Conservation (phyloP, 352 stramenopile genomes). For the Pythium monospermum region DNA sequence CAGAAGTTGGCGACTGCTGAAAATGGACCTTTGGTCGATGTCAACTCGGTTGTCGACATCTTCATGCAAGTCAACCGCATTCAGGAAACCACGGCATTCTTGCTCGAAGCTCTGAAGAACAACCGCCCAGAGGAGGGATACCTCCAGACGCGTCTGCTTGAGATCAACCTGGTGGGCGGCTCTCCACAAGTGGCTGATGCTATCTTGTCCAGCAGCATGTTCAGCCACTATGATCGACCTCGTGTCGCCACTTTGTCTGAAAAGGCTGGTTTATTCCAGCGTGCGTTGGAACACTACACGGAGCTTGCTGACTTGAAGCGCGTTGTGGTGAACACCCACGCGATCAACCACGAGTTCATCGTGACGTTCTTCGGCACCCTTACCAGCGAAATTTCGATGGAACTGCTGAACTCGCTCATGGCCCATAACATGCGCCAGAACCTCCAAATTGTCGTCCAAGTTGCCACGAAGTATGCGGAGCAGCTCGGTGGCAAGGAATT, state of each 20-base stretch:
- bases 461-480: slow-evolving; percentile 93
- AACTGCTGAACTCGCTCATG: slow-evolving; percentile 98
- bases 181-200: slow-evolving; percentile 98
- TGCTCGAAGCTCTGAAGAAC: slow-evolving; percentile 98
- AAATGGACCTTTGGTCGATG: slow-evolving; percentile 94
- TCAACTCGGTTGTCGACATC: slow-evolving; percentile 98
- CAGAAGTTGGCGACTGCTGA: slow-evolving; percentile 97
- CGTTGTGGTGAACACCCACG: slow-evolving; percentile 89
- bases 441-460: slow-evolving; percentile 98
- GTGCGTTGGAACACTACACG: slow-evolving; percentile 98
- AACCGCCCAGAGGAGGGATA: slow-evolving; percentile 99
- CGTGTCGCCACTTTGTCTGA: slow-evolving; percentile 98
- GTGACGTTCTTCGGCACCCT: slow-evolving; percentile 99
- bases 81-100: slow-evolving; percentile 99
- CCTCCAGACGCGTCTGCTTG: slow-evolving; percentile 98
- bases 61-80: slow-evolving; percentile 99
- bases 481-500: slow-evolving; percentile 93
- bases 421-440: slow-evolving; percentile 97
- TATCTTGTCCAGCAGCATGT: slow-evolving; percentile 99
- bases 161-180: slow-evolving; percentile 99
- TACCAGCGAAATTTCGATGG: slow-evolving; percentile 96
- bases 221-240: slow-evolving; percentile 98
- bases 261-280: slow-evolving; percentile 97
- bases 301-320: slow-evolving; percentile 98
- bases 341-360: slow-evolving; percentile 97